Conservation (phyloP, 2,329 filamentous ascomycete genomes). For the Talaromyces sp. region DNA sequence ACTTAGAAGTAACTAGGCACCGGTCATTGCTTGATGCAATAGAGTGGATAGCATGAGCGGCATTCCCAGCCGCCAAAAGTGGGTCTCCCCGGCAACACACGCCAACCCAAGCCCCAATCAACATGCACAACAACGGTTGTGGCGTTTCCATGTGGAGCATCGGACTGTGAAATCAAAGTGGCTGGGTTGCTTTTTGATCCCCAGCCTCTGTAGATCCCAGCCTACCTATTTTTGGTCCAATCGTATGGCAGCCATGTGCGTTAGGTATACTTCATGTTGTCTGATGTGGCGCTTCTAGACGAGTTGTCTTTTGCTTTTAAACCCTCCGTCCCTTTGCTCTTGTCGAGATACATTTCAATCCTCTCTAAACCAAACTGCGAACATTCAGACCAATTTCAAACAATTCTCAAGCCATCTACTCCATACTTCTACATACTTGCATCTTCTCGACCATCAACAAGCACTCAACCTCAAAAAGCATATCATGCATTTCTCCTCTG, state of each 20-base stretch:
- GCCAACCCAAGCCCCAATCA: conserved; percentile 4
- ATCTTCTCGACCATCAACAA: neutral
- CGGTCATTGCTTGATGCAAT: conserved; percentile 4
- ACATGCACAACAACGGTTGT: conserved; percentile 2
- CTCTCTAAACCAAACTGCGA: neutral
- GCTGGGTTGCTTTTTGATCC: conserved; percentile 10
- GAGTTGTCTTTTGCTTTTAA: conserved; percentile 12
- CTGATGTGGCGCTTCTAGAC: conserved; percentile 6
- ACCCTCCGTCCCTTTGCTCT: conserved; percentile 1
- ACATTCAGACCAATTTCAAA: neutral
- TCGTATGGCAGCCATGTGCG: conserved; percentile 12
- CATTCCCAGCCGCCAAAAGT: conserved; percentile 21
- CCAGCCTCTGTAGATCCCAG: conserved; percentile 30
- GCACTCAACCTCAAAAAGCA: neutral
- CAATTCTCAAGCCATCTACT: neutral
- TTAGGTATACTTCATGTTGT: conserved; percentile 14
- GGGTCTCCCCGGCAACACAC: conserved; percentile 9
- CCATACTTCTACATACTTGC: conserved; percentile 8
- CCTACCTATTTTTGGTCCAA: conserved; percentile 25
- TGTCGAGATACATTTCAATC: neutral
- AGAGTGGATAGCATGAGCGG: neutral
- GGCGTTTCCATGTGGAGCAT: conserved; percentile 17
- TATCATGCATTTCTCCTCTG: conserved; percentile 34
- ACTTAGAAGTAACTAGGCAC: conserved; percentile 29
- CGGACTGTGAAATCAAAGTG: neutral